A percentile compares a stretch with the other conserved stretches of the same genome.
These are phyloP conservation scores for Helicostylum pulchrum DNA, from an alignment of 192 early-diverging fungal genomes.

Conservation along the genomic window DNA sequence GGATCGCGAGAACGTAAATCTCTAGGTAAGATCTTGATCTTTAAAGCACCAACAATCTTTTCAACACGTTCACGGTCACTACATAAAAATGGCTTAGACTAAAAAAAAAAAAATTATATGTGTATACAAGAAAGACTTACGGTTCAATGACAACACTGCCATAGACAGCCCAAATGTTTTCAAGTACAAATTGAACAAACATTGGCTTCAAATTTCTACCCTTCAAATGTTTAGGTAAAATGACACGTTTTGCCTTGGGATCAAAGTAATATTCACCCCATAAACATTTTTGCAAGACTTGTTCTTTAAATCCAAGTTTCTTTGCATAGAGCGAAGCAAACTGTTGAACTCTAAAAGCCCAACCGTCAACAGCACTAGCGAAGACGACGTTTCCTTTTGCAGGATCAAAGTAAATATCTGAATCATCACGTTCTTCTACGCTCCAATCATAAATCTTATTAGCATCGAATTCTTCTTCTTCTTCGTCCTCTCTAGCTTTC, in stretches of 20 bases:
- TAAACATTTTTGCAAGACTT: slow-evolving; percentile 71
- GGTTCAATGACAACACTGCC: slow-evolving; percentile 66
- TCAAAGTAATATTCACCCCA: slow-evolving; percentile 99
- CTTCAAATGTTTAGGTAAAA: slow-evolving; percentile 82
- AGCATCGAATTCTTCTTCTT: slow-evolving; percentile 41
- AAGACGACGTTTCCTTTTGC: slow-evolving; percentile 97
- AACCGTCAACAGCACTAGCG: slow-evolving; percentile 93
- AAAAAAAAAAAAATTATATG: slow-evolving; percentile 13
- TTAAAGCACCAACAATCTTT: slow-evolving; percentile 87
- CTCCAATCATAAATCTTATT: slow-evolving; percentile 70
- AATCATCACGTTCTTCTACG: slow-evolving; percentile 88
- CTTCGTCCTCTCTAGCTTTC: slow-evolving; percentile 14
- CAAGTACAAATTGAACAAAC: slow-evolving; percentile 94
- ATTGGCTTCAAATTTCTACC: slow-evolving; percentile 85
- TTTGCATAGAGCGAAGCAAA: slow-evolving; percentile 91
- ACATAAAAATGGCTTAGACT: slow-evolving; percentile 4
- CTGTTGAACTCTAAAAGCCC: slow-evolving; percentile 95
- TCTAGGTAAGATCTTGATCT: slow-evolving; percentile 86
- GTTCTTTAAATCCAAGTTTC: slow-evolving; percentile 83
- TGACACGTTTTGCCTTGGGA: slow-evolving; percentile 88
- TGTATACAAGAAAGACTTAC: slow-evolving; percentile 31
- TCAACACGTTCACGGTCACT: slow-evolving; percentile 82
- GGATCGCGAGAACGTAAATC: slow-evolving; percentile 88
- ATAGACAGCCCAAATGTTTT: slow-evolving; percentile 95
- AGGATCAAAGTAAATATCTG: slow-evolving; percentile 93